Conservation (phyloP, 2,329 filamentous ascomycete species). For the Fusarium acutatum region DNA sequence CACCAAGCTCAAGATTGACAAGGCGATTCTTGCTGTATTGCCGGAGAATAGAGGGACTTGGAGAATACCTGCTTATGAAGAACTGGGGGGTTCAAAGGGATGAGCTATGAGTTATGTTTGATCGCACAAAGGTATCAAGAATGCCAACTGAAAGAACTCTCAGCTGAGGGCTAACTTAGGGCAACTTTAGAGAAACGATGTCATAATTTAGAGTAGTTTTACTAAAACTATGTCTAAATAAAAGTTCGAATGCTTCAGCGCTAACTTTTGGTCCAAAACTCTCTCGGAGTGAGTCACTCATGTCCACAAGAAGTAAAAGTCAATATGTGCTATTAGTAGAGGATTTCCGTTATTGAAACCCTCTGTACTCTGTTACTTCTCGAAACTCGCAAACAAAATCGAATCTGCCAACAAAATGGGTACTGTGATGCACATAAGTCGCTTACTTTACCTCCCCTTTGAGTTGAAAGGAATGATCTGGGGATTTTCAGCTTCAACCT, state of each 20-base stretch:
- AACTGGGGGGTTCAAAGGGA: not conserved
- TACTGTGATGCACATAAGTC: not conserved
- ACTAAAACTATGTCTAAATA: too few relatives aligned
- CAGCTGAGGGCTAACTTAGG: too few relatives aligned
- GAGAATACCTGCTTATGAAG: conserved; percentile 23
- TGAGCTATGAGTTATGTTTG: not conserved
- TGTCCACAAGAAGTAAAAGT: not conserved
- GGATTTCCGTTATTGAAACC: not conserved
- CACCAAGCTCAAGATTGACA: conserved; percentile 23
- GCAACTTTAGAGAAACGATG: not conserved
- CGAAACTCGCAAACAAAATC: not conserved
- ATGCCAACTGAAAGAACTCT: not conserved
- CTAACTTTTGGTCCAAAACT: not conserved
- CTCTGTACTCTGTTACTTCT: too few relatives aligned
- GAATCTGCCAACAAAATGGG: not conserved
- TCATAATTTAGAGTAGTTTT: not conserved
- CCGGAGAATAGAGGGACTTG: conserved; percentile 14
- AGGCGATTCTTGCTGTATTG: conserved; percentile 14
- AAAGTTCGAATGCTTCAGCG: not conserved
- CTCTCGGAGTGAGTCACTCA: not conserved
- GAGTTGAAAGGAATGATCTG: conserved; percentile 21
- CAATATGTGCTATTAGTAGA: not conserved
- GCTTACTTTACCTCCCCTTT: not conserved
- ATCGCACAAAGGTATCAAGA: not conserved
- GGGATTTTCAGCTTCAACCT: not conserved